Conservation (phyloP, 2,329 filamentous ascomycete species). For the Colletotrichum musicola region DNA sequence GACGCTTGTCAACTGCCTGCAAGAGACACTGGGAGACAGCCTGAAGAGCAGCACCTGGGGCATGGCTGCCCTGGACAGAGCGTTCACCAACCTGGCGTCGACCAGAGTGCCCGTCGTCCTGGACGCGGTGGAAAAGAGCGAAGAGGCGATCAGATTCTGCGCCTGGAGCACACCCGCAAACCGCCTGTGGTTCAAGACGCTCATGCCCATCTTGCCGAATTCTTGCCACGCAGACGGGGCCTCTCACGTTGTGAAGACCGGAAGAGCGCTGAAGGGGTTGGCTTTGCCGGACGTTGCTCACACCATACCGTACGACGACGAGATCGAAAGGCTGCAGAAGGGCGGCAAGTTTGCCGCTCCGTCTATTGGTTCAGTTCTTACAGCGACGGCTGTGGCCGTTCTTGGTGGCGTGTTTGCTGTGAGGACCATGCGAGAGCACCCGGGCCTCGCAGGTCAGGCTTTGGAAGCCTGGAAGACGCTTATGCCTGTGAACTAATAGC, state of each 20-base stretch:
- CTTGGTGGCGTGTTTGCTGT: not conserved
- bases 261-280: conserved; percentile 1
- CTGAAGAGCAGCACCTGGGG: not conserved
- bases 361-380: not conserved
- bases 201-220: not conserved
- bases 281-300: not conserved
- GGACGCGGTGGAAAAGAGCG: not conserved
- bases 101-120: not conserved
- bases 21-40: not conserved
- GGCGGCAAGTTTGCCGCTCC: not conserved
- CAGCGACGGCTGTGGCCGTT: not conserved
- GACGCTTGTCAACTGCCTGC: conserved; percentile 40
- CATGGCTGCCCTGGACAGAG: not conserved
- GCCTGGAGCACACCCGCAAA: not conserved
- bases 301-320: not conserved
- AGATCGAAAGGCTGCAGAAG: not conserved
- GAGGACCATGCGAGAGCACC: not conserved
- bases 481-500: too few species aligned
- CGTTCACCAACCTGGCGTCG: not conserved
- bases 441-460: not conserved
- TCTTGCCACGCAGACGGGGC: not conserved
- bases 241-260: not conserved
- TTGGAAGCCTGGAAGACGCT: not conserved
- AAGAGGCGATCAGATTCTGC: not conserved
- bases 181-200: conserved; percentile 1